Evolutionary conservation across 352 stramenopile genomes (phyloP).

Genomic region (Phytophthora litchii): DNA sequence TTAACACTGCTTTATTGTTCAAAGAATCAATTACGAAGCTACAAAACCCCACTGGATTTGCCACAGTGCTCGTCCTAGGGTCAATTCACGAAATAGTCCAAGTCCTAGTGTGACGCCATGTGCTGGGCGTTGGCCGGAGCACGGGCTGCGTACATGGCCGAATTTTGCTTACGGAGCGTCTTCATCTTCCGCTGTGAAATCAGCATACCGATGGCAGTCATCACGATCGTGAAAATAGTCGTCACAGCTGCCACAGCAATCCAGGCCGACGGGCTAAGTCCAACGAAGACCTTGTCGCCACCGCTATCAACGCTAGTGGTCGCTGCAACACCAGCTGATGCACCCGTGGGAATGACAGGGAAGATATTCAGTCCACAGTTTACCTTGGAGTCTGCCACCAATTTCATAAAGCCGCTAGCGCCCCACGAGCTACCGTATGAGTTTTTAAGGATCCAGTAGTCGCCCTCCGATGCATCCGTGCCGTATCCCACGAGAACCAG

Average conservation of each 20-base stretch:
- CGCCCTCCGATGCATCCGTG: constrained; percentile 52
- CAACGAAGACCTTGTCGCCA: constrained; percentile 65
- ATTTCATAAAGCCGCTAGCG: constrained; percentile 65
- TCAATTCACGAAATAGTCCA: not conserved
- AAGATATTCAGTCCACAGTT: constrained; percentile 87
- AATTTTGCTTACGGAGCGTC: constrained; percentile 58
- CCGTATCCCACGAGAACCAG: constrained; percentile 80
- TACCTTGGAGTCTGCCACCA: constrained; percentile 68
- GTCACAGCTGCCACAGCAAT: constrained; percentile 59
- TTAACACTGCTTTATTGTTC: constrained; percentile 22
- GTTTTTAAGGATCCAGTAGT: constrained; percentile 89
- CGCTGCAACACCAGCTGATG: constrained; percentile 44
- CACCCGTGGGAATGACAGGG: constrained; percentile 70
- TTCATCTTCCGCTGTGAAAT: constrained; percentile 48
- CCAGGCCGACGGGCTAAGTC: constrained; percentile 56
- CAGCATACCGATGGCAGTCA: constrained; percentile 56
- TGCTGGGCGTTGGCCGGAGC: constrained; percentile 25
- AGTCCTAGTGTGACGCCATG: constrained; percentile 9
- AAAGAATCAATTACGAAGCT: not conserved
- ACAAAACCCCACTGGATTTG: not conserved
- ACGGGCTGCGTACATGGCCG: constrained; percentile 41
- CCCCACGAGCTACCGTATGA: constrained; percentile 80
- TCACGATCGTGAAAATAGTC: constrained; percentile 56
- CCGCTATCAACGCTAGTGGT: constrained; percentile 62
- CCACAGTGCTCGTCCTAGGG: not conserved